Evolutionary conservation across 768 basidiomycete species (phyloP), one percentile per base, ranked within the genome.

Genomic region (Wakefieldia striispora): DNA sequence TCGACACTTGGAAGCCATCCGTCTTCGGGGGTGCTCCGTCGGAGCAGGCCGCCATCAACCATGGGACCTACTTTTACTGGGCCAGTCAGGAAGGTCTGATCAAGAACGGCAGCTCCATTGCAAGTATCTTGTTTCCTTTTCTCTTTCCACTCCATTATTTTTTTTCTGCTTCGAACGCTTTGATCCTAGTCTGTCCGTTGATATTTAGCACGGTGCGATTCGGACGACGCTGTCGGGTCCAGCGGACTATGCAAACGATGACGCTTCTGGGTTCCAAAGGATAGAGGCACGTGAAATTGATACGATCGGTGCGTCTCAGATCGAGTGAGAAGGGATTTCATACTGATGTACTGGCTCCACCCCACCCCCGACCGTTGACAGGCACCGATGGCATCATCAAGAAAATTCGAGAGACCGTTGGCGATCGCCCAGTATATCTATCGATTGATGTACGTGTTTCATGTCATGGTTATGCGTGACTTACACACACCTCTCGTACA

Each of bases 61-160:
- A 94, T 51, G 91, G 91, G 12, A 91, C 88, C 3, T 93, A 92
- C 72, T 94, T 94, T 68, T 93, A 90, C 70, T 88, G 88, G 79
- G 92, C 92, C 0, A 83, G 82, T 51, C 79, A 86, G 57, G 88
- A 91, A 60, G 91, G 91, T 3, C 72, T 91, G 38, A 84, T 95
- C 54, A 76, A 75, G 58, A 86, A 88, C 51, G 86, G 86, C 54
- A 78, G 79, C 49, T 88, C 86, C 67, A 87, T 88, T 83, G 87
- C 85, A 88, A 88, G 86, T 87, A 58, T 78, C 67, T 52, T 34
- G 61, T 70, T 65, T 64, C 67, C 56, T 49, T n/a, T 61, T 36
- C 35, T 40, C 7, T 48, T 41, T 43, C 44, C 43, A 26, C 16
- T 33, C 61, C 39, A 51, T 56, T 51, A 51, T 56, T 51, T 50